Conservation (phyloP, 2,329 filamentous ascomycete species). For the Diplodia sapinea region DNA sequence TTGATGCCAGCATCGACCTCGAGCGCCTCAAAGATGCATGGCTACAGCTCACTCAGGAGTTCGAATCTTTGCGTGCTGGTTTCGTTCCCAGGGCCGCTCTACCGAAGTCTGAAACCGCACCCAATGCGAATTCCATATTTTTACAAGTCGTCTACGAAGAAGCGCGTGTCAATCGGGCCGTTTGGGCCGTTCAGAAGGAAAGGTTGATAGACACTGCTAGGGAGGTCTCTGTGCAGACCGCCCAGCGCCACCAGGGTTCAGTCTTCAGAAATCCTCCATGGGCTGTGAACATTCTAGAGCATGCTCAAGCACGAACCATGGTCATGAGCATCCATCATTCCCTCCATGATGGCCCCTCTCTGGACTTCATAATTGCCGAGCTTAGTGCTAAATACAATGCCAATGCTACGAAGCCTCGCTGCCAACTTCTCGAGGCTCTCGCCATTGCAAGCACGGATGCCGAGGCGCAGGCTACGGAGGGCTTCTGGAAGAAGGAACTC, state of each 20-base stretch:
- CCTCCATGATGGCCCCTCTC: constrained; percentile 43
- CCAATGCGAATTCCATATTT: constrained; percentile 34
- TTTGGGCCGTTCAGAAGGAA: constrained; percentile 32
- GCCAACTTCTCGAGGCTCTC: constrained; percentile 41
- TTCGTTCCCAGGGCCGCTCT: constrained; percentile 45
- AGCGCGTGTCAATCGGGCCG: constrained; percentile 39
- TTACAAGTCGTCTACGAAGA: constrained; percentile 42
- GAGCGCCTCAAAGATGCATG: constrained; percentile 43
- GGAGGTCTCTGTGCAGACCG: constrained; percentile 35
- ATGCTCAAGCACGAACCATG: constrained; percentile 39
- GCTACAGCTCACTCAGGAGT: constrained; percentile 39
- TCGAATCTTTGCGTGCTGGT: constrained; percentile 47
- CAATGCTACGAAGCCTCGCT: constrained; percentile 35
- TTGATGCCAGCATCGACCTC: constrained; percentile 40
- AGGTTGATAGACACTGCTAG: constrained; percentile 36
- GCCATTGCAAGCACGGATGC: constrained; percentile 36
- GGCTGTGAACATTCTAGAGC: constrained; percentile 46
- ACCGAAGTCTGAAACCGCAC: background rate
- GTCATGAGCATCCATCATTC: constrained; percentile 48
- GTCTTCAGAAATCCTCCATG: constrained; percentile 45
- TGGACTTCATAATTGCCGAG: constrained; percentile 41
- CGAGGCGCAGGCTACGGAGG: constrained; percentile 29
- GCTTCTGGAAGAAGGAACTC: constrained; percentile 40
- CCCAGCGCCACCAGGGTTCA: constrained; percentile 36
- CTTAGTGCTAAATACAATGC: constrained; percentile 37